Percentiles rank a stretch among this genome's conserved stretches.
phyloP scores from a whole-genome alignment of 1,139 yeast species.

The Ashbya aceris region DNA sequence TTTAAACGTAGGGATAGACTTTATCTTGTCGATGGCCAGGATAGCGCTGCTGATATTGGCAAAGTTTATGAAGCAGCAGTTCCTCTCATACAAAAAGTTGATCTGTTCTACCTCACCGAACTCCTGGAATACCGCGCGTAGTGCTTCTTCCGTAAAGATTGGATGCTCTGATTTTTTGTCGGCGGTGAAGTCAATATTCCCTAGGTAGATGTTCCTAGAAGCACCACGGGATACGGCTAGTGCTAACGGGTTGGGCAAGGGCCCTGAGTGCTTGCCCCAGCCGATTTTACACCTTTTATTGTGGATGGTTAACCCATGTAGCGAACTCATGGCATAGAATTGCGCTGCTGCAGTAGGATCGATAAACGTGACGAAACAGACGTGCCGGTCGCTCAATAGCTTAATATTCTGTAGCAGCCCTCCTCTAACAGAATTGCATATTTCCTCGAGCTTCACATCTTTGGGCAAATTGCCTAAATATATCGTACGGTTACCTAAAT shows the following conservation, averaged over 20 bases:
- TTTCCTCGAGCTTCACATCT: constrained; percentile 79
- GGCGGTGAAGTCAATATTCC: constrained; percentile 42
- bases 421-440: constrained; percentile 89
- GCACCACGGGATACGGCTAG: constrained; percentile 93
- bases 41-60: constrained; percentile 82
- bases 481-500: constrained; percentile 85
- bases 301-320: constrained; percentile 74
- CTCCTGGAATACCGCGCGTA: constrained; percentile 65
- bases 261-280: constrained; percentile 96
- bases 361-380: constrained; percentile 85
- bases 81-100: constrained; percentile 71
- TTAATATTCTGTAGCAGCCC: constrained; percentile 71
- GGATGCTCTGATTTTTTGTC: constrained; percentile 19
- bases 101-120: constrained; percentile 94
- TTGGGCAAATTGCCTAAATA: constrained; percentile 83
- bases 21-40: constrained; percentile 65
- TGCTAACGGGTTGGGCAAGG: constrained; percentile 69
- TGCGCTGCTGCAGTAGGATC: constrained; percentile 92
- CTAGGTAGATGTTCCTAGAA: constrained; percentile 82
- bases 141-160: constrained; percentile 38
- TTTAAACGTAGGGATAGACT: constrained; percentile 39
- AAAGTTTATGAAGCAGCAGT: constrained; percentile 89
- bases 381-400: constrained; percentile 78
- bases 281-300: constrained; percentile 78
- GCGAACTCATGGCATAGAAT: constrained; percentile 79